These are phyloP conservation scores for Saccharum hybrid DNA, from an alignment of 202 grass and related monocot genomes.

Conservation along the genomic window DNA sequence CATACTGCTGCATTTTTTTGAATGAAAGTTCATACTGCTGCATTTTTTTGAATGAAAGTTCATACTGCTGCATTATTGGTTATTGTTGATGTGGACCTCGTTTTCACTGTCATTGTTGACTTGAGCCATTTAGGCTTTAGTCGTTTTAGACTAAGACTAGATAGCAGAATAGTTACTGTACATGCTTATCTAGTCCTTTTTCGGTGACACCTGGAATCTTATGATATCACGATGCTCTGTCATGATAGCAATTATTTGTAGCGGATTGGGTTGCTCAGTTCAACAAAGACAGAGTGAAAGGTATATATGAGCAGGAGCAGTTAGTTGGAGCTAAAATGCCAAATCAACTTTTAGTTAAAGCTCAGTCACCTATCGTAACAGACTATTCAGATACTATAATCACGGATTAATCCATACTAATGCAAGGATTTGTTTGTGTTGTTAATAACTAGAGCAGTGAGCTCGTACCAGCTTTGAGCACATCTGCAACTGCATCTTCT, in stretches of 20 bases:
- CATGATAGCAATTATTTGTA: slow-evolving; percentile 35
- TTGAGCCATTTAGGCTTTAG: background rate
- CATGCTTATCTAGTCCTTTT: slow-evolving; percentile 3
- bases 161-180: background rate
- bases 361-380: slow-evolving; percentile 38
- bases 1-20: too few species aligned
- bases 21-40: too few species aligned
- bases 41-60: background rate
- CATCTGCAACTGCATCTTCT: slow-evolving; percentile 91
- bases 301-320: background rate
- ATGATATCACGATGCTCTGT: slow-evolving; percentile 35
- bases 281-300: slow-evolving; percentile 1
- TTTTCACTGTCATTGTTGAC: background rate
- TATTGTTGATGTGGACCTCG: background rate
- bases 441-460: background rate
- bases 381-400: background rate
- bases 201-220: slow-evolving; percentile 1
- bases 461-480: slow-evolving; percentile 82
- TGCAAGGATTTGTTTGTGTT: too few species aligned
- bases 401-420: background rate
- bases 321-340: background rate
- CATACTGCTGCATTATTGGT: background rate
- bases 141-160: background rate
- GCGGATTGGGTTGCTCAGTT: slow-evolving; percentile 7
- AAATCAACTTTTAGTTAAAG: slow-evolving; percentile 35